Percentiles rank a stretch among this genome's conserved stretches.
Conservation (phyloP, 495 filamentous ascomycete genomes). For the Penicillium angulare region DNA sequence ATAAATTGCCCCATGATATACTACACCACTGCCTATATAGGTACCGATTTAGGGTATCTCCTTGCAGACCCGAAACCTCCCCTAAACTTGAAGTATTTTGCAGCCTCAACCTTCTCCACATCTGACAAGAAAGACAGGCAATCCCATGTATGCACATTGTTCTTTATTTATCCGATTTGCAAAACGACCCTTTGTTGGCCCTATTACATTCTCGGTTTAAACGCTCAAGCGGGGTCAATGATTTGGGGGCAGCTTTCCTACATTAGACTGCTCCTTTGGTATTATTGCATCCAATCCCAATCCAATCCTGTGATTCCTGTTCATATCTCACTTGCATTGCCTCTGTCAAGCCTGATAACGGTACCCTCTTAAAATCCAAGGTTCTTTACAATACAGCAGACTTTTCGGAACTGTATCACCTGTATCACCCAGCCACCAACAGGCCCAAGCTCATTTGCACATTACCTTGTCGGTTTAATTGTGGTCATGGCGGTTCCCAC, state of each 20-base stretch:
- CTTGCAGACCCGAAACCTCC: too few species aligned
- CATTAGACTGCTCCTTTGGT: too few species aligned
- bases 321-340: too few species aligned
- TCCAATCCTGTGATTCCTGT: too few species aligned
- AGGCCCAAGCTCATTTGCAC: constrained; percentile 6
- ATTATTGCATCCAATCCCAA: too few species aligned
- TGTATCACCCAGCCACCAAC: constrained; percentile 6
- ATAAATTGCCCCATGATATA: too few species aligned
- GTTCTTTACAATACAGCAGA: constrained; percentile 1
- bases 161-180: background rate
- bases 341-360: too few species aligned
- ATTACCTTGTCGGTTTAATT: background rate
- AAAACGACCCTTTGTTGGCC: background rate
- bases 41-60: too few species aligned
- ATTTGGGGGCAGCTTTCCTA: background rate
- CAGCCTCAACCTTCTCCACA: background rate
- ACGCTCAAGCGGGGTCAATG: background rate
- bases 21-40: too few species aligned
- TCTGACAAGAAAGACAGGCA: too few species aligned
- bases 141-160: too few species aligned
- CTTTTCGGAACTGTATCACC: constrained; percentile 3
- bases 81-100: background rate
- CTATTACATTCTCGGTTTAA: background rate
- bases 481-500: constrained; percentile 5
- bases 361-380: too few species aligned